Evolutionary conservation across 768 basidiomycete species (phyloP).

Genomic region (Daedalea quercina): DNA sequence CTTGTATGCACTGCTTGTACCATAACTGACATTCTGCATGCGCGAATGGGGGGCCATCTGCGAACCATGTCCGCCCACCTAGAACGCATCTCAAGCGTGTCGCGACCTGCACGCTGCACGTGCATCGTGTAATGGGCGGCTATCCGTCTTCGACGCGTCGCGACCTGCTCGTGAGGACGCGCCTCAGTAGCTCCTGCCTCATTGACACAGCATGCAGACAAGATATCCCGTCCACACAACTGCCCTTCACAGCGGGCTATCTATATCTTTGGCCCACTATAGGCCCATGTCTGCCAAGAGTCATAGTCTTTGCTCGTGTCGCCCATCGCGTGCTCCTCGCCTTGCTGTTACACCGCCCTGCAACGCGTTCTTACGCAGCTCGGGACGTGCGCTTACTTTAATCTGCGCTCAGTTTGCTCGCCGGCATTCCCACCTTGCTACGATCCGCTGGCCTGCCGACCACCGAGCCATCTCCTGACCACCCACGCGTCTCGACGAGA

Average conservation of each 20-base stretch:
- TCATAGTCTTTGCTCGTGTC: not conserved
- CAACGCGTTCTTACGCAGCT: not conserved
- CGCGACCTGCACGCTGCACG: constrained; percentile 17
- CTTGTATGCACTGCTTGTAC: not conserved
- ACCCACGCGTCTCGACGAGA: constrained; percentile 13
- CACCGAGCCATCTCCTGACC: constrained; percentile 12
- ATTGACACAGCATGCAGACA: constrained; percentile 15
- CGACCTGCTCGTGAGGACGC: not conserved
- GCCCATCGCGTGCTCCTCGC: not conserved
- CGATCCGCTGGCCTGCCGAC: constrained; percentile 10
- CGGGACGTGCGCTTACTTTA: not conserved
- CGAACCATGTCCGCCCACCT: not conserved
- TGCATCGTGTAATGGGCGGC: constrained; percentile 21
- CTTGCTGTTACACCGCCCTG: not conserved
- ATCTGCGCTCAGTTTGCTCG: not conserved
- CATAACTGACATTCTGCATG: not conserved
- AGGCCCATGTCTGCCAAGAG: constrained; percentile 6
- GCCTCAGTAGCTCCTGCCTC: constrained; percentile 13
- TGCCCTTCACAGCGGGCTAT: not conserved
- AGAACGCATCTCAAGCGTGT: constrained; percentile 11
- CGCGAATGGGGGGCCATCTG: not conserved
- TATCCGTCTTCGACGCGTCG: not conserved
- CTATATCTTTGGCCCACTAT: not conserved
- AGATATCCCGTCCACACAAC: not conserved
- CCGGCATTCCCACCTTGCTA: not conserved